Base-by-base conservation (phyloP, 169 alveolate species). In the Besnoitia besnoiti region DNA sequence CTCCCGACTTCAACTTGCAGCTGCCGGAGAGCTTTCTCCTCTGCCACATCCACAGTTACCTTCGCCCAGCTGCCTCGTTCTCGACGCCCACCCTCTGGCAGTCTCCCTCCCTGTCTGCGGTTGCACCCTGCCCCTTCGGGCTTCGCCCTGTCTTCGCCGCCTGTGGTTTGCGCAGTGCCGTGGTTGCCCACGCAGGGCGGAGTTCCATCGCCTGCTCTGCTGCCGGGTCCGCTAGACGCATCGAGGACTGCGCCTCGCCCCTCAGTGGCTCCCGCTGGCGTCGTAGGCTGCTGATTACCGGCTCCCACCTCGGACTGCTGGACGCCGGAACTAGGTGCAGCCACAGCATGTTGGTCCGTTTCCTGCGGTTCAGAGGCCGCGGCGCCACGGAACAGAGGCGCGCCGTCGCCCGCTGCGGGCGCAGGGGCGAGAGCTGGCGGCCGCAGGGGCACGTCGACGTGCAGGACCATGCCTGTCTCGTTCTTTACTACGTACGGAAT, bases 401-500 rank as follows among this genome's bases (percentile, higher is more conserved):
- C n/a, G n/a, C n/a, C n/a, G n/a, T n/a, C n/a, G n/a, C n/a, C n/a
- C n/a, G 67, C 3, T 16, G 67, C 67, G 30, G 12, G 33, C 24
- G 3, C 44, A 73, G 82, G 16, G n/a, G 46, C 44, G 16, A 19
- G 39, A 10, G 82, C 46, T n/a, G 8, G n/a, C 82, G 46, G 2
- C 5, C 46, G 82, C 39, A 35, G 93, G 30, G 75, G 87, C 14
- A 91, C 89, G 27, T 16, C 39, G 67, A 91, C 51, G 37, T 89
- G 87, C 12, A 91, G 90, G 73, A 79, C 87, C 77, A 82, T 88
- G 49, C 94, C 94, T 7, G 94, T 91, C 67, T 91, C 91, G 47
- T 91, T 91, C 19, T 59, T 62, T 35, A 91, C 91, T 8, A 42
- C 87, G 91, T 91, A 91, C 8, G 94, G 91, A 24, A 80, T 35